phyloP scores from a whole-genome alignment of 176 grass and related monocot genomes.

The Avena sativa region DNA sequence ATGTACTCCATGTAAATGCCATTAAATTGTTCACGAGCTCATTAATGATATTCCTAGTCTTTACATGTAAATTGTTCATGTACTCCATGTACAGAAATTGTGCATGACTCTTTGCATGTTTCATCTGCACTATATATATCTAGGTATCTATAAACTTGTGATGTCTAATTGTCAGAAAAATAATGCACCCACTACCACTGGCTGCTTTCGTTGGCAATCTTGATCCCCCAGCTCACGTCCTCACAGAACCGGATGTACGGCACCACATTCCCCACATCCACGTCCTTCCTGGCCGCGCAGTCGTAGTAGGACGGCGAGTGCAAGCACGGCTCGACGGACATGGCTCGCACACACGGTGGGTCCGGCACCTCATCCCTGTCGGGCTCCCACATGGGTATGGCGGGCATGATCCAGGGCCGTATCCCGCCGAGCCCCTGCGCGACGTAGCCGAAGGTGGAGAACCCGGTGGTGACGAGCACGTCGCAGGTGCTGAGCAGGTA shows the following conservation, averaged over 20 bases:
- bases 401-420: constrained; percentile 58
- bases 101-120: neutral
- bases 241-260: constrained; percentile 45
- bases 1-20: too few species aligned
- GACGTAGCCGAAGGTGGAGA: constrained; percentile 48
- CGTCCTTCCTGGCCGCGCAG: constrained; percentile 47
- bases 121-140: neutral
- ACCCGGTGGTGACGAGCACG: constrained; percentile 46
- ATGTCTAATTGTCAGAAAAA: neutral
- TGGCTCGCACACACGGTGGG: constrained; percentile 35
- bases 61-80: neutral
- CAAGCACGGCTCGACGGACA: constrained; percentile 65
- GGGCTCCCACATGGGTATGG: constrained; percentile 31
- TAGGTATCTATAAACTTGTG: neutral
- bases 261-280: constrained; percentile 33
- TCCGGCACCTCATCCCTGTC: neutral
- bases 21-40: too few species aligned
- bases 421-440: constrained; percentile 53
- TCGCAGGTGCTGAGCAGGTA: constrained; percentile 49
- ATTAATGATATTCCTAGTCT: neutral
- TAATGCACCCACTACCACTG: neutral
- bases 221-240: constrained; percentile 44
- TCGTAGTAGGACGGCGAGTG: constrained; percentile 56
- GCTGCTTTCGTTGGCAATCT: constrained; percentile 1
- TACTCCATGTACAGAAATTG: neutral